Evolutionary conservation across 139 green algal genomes (phyloP).

Genomic region (Closterium sp.): DNA sequence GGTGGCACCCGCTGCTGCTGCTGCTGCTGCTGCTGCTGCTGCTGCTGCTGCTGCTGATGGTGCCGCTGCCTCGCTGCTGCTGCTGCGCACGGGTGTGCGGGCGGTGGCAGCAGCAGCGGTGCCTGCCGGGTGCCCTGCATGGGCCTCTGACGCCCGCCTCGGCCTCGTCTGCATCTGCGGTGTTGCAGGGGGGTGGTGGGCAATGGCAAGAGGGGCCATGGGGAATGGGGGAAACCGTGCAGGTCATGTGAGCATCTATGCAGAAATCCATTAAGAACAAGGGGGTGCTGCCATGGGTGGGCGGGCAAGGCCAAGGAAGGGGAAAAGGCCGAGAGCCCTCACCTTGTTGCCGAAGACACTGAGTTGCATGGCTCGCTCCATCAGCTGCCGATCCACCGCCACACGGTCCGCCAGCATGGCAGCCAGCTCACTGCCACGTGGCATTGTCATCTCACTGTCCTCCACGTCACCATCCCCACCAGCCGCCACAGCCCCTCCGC

Average conservation of each 20-base stretch:
- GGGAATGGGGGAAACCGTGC: not conserved
- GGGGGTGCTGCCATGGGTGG: too few relatives aligned
- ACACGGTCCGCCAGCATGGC: not conserved
- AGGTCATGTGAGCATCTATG: too few relatives aligned
- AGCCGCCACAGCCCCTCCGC: not conserved
- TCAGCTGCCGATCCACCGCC: not conserved
- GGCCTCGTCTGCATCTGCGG: not conserved
- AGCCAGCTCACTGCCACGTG: not conserved
- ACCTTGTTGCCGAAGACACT: not conserved
- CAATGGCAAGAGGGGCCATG: not conserved
- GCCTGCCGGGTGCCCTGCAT: not conserved
- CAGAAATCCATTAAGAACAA: too few relatives aligned
- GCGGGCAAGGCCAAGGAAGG: not conserved
- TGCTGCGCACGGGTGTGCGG: not conserved
- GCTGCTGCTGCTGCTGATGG: too few relatives aligned
- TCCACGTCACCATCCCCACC: not conserved
- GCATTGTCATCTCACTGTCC: not conserved
- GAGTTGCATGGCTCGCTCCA: not conserved
- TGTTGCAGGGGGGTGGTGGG: not conserved
- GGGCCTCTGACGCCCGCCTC: not conserved
- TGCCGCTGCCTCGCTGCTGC: not conserved
- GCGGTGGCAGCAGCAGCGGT: not conserved
- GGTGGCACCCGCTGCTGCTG: not conserved
- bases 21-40: not conserved
- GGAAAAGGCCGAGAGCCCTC: too few relatives aligned